A percentile compares a stretch with the other conserved stretches of the same genome.
Evolutionary conservation across 805 yeast genomes (phyloP).

Genomic region (Yamadazyma kitorensis): DNA sequence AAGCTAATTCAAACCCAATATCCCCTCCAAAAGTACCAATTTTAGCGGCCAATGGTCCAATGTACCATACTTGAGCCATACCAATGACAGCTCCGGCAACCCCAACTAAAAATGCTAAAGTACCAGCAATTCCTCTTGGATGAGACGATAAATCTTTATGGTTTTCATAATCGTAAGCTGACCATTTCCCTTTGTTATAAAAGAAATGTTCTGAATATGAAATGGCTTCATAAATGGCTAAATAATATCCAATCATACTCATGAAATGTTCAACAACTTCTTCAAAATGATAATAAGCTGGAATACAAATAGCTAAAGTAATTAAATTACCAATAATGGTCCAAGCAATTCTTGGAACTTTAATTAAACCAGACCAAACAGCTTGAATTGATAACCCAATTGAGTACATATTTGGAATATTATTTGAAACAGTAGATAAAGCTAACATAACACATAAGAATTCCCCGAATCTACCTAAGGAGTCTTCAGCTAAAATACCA

Average conservation of each 20-base stretch:
- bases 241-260: constrained; percentile 30
- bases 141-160: constrained; percentile 20
- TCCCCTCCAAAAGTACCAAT: constrained; percentile 26
- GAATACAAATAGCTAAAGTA: constrained; percentile 31
- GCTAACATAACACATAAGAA: constrained; percentile 31
- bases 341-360: constrained; percentile 34
- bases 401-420: constrained; percentile 33
- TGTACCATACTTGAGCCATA: constrained; percentile 34
- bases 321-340: constrained; percentile 29
- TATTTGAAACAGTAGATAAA: constrained; percentile 29
- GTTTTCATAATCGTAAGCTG: constrained; percentile 24
- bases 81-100: constrained; percentile 30
- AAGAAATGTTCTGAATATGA: constrained; percentile 28
- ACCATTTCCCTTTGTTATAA: constrained; percentile 22
- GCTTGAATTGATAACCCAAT: constrained; percentile 29
- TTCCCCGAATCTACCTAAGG: constrained; percentile 29
- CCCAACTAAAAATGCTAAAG: constrained; percentile 27
- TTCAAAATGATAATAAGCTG: constrained; percentile 32
- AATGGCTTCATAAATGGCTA: constrained; percentile 31
- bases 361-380: constrained; percentile 28
- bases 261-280: constrained; percentile 30
- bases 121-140: constrained; percentile 31
- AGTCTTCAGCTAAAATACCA: constrained; percentile 25
- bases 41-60: constrained; percentile 24
- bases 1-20: constrained; percentile 28